Base-by-base conservation (phyloP, 257 asterid species). In the Petunia secreta region DNA sequence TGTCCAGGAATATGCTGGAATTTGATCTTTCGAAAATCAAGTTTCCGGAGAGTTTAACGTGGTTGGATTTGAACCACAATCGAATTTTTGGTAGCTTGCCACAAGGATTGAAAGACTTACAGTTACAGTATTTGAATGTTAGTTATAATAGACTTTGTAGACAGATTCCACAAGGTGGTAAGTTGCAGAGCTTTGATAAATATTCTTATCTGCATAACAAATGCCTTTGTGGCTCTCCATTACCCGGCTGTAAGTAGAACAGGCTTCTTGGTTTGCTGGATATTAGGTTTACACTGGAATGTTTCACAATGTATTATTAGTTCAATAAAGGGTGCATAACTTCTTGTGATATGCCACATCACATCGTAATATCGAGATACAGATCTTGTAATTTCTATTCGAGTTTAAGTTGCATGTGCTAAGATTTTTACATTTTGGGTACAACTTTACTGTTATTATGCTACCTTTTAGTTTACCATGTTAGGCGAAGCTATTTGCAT, bases 191-290 rank as follows among this genome's bases (percentile, higher is more conserved):
- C 2, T 84, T 89, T 6, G 92, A 81, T 2, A 2, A 7, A 3
- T 36, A 83, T 0, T 39, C 82, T 0, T 91, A 83, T 79, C 62
- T 75, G 13, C 91, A 89, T 16, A 91, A 91, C 65, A 80, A 69
- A 55, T 91, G 96, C 63, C 63, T 90, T 73, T 89, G 94, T 25
- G 92, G 96, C 6, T 78, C 90, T 75, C 94, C 92, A 2, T 78
- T 91, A 81, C 87, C 92, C 0, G 80, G 75, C 3, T 90, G 97
- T 48, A 48, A 68, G 39, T 68, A 7, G 25, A 2, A 44, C 14
- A 6, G 58, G 16, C 25, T 25, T 25, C 25, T 25, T 25, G 25
- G 25, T 25, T 25, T 25, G 25, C 25, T 25, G 25, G 25, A 25
- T 25, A 25, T 25, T 25, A 25, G 25, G 25, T 25, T 25, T 25